Percentiles rank a stretch among this genome's conserved stretches.
Conservation (phyloP, 2,329 filamentous ascomycete genomes). For the Talaromyces sp. region DNA sequence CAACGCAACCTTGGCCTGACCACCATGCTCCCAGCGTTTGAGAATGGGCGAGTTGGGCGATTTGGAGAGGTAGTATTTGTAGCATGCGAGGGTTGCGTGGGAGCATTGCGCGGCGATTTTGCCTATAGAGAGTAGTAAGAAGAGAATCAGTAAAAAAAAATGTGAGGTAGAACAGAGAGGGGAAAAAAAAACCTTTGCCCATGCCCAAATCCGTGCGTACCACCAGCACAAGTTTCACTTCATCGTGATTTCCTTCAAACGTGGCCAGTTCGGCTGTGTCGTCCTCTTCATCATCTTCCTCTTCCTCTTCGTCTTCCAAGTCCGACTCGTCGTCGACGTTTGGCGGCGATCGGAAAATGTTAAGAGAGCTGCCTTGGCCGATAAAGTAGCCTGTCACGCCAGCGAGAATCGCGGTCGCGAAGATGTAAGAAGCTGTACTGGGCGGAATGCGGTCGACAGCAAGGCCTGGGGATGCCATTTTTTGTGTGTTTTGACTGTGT, state of each 20-base stretch:
- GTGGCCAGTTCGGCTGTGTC: slow-evolving; percentile 43
- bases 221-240: slow-evolving; percentile 90
- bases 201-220: slow-evolving; percentile 93
- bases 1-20: slow-evolving; percentile 90
- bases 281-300: slow-evolving; percentile 68
- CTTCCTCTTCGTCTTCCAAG: slow-evolving; percentile 29
- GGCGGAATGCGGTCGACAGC: slow-evolving; percentile 41
- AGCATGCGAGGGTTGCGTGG: slow-evolving; percentile 96
- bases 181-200: slow-evolving; percentile 77
- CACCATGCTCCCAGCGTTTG: slow-evolving; percentile 75
- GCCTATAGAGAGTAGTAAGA: slow-evolving; percentile 53
- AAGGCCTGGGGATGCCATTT: slow-evolving; percentile 27
- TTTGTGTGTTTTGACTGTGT: not conserved
- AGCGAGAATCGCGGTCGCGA: slow-evolving; percentile 69
- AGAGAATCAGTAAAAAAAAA: not conserved
- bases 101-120: slow-evolving; percentile 96
- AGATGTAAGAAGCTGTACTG: slow-evolving; percentile 56
- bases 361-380: slow-evolving; percentile 62
- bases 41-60: slow-evolving; percentile 60
- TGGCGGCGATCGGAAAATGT: slow-evolving; percentile 63
- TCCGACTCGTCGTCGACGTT: slow-evolving; percentile 36
- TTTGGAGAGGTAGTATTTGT: slow-evolving; percentile 68
- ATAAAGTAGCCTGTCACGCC: slow-evolving; percentile 73
- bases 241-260: slow-evolving; percentile 59
- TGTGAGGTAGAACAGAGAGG: not conserved